These are phyloP conservation scores for Ustilago tritici DNA, from an alignment of 1,284 basidiomycete genomes.

Conservation along the genomic window DNA sequence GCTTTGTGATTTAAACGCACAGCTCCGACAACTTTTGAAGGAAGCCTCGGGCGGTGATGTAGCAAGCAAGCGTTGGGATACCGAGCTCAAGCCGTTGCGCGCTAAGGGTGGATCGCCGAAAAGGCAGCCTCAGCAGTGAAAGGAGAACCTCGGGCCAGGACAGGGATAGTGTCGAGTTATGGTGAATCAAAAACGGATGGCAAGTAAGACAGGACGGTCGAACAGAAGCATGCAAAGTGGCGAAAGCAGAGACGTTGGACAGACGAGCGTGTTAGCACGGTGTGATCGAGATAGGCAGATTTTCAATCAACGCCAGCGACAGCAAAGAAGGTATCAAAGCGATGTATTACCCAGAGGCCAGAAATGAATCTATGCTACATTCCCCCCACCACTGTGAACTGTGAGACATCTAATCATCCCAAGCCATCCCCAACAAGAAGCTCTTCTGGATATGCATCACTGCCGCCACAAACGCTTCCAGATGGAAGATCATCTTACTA, in stretches of 20 bases:
- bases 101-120: slow-evolving; percentile 19
- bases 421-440: slow-evolving; percentile 56
- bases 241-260: background rate
- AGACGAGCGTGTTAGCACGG: no score
- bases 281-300: no score
- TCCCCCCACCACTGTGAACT: background rate
- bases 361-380: background rate
- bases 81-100: slow-evolving; percentile 31
- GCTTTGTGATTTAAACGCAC: background rate
- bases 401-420: slow-evolving; percentile 37
- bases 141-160: no score
- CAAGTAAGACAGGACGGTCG: no score
- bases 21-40: slow-evolving; percentile 33
- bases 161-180: no score
- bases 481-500: slow-evolving; percentile 66
- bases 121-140: slow-evolving; percentile 9
- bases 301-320: no score
- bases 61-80: slow-evolving; percentile 40
- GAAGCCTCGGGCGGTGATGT: slow-evolving; percentile 32
- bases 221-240: no score
- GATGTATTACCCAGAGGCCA: background rate
- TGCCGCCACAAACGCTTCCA: slow-evolving; percentile 68
- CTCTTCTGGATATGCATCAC: slow-evolving; percentile 69
- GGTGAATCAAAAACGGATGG: background rate
- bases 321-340: background rate